These are phyloP conservation scores for Saccharomycopsis schoenii DNA, from an alignment of 805 yeast genomes.

Conservation along the genomic window DNA sequence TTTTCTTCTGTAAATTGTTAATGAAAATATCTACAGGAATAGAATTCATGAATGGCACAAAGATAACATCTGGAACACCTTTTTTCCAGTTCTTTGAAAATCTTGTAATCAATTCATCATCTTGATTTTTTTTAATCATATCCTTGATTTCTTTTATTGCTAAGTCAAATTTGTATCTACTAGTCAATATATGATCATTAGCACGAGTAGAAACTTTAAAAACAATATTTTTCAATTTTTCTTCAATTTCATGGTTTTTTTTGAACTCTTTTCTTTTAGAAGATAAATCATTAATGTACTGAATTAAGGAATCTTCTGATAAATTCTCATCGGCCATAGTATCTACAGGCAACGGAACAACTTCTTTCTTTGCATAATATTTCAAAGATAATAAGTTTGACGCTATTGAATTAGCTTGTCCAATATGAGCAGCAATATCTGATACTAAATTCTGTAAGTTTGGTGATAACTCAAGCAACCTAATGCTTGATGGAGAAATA, in stretches of 20 bases:
- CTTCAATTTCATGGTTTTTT: constrained; percentile 24
- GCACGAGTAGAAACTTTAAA: constrained; percentile 67
- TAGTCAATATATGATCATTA: constrained; percentile 69
- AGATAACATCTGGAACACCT: constrained; percentile 52
- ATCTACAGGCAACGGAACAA: constrained; percentile 53
- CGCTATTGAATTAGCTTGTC: constrained; percentile 70
- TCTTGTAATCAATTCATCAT: constrained; percentile 23
- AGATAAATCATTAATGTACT: constrained; percentile 28
- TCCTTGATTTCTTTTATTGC: constrained; percentile 30
- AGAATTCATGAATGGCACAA: constrained; percentile 57
- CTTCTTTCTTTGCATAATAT: constrained; percentile 41
- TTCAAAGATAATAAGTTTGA: constrained; percentile 50
- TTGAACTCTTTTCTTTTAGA: constrained; percentile 10
- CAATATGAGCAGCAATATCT: constrained; percentile 69
- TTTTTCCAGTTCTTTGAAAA: constrained; percentile 31
- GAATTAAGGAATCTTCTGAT: constrained; percentile 55
- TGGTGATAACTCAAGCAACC: constrained; percentile 37
- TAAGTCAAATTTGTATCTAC: constrained; percentile 42
- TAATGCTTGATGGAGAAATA: constrained; percentile 45
- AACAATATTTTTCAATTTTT: constrained; percentile 44
- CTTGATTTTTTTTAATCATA: constrained; percentile 24
- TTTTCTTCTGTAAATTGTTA: constrained; percentile 46
- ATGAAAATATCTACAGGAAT: constrained; percentile 58
- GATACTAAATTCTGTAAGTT: constrained; percentile 35
- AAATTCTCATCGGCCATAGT: constrained; percentile 41